Base-by-base conservation (phyloP, 768 basidiomycete species). In the Panaeolus papilionaceus region DNA sequence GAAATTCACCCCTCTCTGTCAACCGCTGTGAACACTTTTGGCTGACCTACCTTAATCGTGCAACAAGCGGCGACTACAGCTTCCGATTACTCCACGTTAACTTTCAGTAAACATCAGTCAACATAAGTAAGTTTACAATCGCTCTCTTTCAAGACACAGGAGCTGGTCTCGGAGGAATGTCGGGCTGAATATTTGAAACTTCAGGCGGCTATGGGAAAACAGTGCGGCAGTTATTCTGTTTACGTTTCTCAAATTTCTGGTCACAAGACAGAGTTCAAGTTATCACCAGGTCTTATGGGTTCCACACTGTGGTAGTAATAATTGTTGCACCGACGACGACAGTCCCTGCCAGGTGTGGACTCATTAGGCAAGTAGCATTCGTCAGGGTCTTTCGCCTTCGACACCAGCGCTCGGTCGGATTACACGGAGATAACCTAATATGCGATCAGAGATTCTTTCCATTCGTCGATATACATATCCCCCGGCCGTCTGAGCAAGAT, bases 1-100 rank as follows among this genome's bases (percentile, higher is more conserved):
- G 54, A 58, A 58, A 58, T 58, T 58, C 54, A 58, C 54, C 54
- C 54, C 54, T 58, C 54, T 58, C 54, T 58, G 54, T 58, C 54
- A 58, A 16, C 54, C 28, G 54, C 26, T 58, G 54, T 28, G 54
- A 58, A 58, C 54, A 37, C 12, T 11, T 28, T 28, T 28, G 26
- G 16, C 26, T 37, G 54, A 33, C 54, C 26, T 51, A 18, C 54
- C 12, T 58, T 58, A 5, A 33, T 12, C 11, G 54, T n/a, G 33
- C 5, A 14, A 26, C 16, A 58, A 58, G 14, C 54, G 26, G 14
- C 54, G 26, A 58, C 54, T 58, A 58, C 26, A 58, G 33, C 33
- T 1, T 16, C 54, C 54, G 54, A 37, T 37, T 58, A 58, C 54
- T 28, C 54, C 54, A 58, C 54, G 54, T 58, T 58, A 16, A 28